A percentile compares a stretch with the other conserved stretches of the same genome.
phyloP scores from a whole-genome alignment of 164 flowering plant genomes.

The Kalanchoe fedtschenkoi region DNA sequence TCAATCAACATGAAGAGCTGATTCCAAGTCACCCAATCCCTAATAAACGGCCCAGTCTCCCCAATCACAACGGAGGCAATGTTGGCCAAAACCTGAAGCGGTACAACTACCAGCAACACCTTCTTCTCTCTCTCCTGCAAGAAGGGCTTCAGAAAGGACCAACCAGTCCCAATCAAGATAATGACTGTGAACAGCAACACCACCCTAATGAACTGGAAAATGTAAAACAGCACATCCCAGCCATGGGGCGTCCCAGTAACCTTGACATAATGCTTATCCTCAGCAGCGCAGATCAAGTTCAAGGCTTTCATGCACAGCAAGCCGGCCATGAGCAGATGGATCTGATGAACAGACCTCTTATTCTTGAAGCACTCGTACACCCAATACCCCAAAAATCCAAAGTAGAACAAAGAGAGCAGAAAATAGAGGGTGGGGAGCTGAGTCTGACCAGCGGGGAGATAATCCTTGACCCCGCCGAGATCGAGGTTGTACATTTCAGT shows the following conservation, averaged over 20 bases:
- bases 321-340: slow-evolving; percentile 57
- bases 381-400: slow-evolving; percentile 49
- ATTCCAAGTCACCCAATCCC: slow-evolving; percentile 6
- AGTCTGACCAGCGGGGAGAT: slow-evolving; percentile 65
- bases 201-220: slow-evolving; percentile 3
- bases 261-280: slow-evolving; percentile 5
- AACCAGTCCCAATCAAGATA: slow-evolving; percentile 1
- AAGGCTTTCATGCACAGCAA: slow-evolving; percentile 55
- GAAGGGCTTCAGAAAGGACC: not conserved
- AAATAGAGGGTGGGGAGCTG: slow-evolving; percentile 56
- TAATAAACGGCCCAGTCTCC: slow-evolving; percentile 4
- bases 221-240: slow-evolving; percentile 4
- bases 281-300: slow-evolving; percentile 24
- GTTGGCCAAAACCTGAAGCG: slow-evolving; percentile 5
- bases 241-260: slow-evolving; percentile 3
- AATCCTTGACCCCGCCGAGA: slow-evolving; percentile 34
- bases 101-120: not conserved
- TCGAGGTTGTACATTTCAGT: slow-evolving; percentile 69
- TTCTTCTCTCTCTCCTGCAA: slow-evolving; percentile 5
- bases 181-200: slow-evolving; percentile 5
- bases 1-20: slow-evolving; percentile 4
- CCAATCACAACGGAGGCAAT: slow-evolving; percentile 2
- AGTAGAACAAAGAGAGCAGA: slow-evolving; percentile 39
- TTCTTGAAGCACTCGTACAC: slow-evolving; percentile 30
- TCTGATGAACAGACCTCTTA: slow-evolving; percentile 37